Evolutionary conservation across 2,329 filamentous ascomycete genomes (phyloP), one percentile per base, ranked within the genome.

Genomic region (Pestalotiopsis fici): DNA sequence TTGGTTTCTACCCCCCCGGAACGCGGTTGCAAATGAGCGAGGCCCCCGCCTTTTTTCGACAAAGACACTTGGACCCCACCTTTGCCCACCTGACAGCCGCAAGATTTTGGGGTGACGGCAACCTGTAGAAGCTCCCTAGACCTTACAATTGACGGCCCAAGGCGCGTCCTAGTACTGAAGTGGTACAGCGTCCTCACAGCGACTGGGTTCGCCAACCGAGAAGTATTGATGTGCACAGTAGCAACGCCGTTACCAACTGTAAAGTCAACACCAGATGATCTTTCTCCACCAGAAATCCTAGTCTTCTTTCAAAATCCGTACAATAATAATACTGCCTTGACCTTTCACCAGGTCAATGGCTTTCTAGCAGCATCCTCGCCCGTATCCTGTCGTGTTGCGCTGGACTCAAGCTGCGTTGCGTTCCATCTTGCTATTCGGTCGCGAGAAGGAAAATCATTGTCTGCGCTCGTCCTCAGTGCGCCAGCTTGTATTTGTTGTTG

Each of bases 1-100:
- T 76, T 76, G 63, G 68, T 70, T 72, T 64, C n/a, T 21, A 15
- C 13, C 25, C 43, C 31, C 31, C 31, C 31, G 6, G 11, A 39
- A 66, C 60, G 39, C 54, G 21, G 61, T 54, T 37, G 11, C n/a
- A 47, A 25, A 47, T 55, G 67, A 70, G 69, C 73, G 73, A 71
- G 73, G 62, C 37, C 31, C 37, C 35, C 63, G 23, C 31, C 50
- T 63, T 37, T 50, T 35, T 13, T 15, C 13, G 31, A 21, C 35
- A 35, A 28, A 31, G 35, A n/a, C 59, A n/a, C 9, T 3, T 50
- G 4, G 13, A 43, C n/a, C 31, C 6, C 11, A 35, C 31, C 43
- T n/a, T n/a, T n/a, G n/a, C 43, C 43, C 43, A 50, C 43, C 43
- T 50, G 43, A 50, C 43, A 50, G 43, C 43, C 43, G 43, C 43